Evolutionary conservation across 1,284 basidiomycete genomes (phyloP), one percentile per base, ranked within the genome.

Genomic region (Marasmius sp.): DNA sequence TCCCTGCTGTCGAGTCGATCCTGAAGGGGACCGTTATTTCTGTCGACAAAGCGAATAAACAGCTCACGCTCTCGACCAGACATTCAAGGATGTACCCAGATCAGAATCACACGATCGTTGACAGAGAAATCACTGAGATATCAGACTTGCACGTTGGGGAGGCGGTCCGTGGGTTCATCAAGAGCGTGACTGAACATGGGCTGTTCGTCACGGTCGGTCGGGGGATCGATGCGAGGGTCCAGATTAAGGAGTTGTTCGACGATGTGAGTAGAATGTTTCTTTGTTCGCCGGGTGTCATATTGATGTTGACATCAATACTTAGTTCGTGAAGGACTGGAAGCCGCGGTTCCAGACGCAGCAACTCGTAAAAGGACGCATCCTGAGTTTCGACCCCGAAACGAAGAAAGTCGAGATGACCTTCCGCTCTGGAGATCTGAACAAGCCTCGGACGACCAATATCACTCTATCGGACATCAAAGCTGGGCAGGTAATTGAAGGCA

Each of bases 281-380:
- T 39, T 45, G 37, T 45, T 43, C 38, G 58, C 6, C 47, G 34
- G 27, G 54, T 27, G 6, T 59, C 18, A 20, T 37, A 59, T 37
- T 59, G 20, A 65, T 36, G 11, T 14, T 1, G 11, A 64, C 63
- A 61, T 27, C 50, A 47, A 66, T 49, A 27, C 63, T 43, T 49
- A 96, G 92, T 97, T 86, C 74, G 86, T 97, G 67, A 97, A 98
- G 75, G 96, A 98, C 58, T 99, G 97, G 96, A 91, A 96, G 77
- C 77, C 83, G 39, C 85, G 83, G 5, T 98, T 98, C 75, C 78
- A 85, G 61, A 79, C 85, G 49, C 90, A 93, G 67, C 94, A 98
- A 70, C 75, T 98, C 4, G 94, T 98, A 18, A 87, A 87, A 62
- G 96, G 95, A 58, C 88, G 92, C 61, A 86, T 98, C 69, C 75